Conservation (phyloP, 192 early-diverging fungal species). For the Gonapodya prolifera region DNA sequence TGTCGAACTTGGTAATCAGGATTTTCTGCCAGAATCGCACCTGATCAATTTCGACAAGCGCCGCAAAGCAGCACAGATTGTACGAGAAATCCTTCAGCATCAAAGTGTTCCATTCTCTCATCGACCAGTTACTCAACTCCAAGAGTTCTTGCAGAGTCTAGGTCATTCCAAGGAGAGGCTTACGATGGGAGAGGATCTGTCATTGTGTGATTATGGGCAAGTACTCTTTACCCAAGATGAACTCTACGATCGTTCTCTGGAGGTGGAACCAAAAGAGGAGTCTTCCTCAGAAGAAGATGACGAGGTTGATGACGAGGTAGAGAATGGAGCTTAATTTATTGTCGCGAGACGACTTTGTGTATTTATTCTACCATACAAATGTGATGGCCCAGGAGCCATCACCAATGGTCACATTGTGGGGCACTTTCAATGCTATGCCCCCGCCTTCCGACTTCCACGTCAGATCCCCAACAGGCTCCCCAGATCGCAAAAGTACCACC, state of each 20-base stretch:
- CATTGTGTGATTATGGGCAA: neutral
- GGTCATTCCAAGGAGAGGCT: neutral
- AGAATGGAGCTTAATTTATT: too few species aligned
- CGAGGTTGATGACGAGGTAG: neutral
- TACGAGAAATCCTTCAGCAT: slow-evolving; percentile 30
- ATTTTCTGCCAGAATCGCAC: slow-evolving; percentile 29
- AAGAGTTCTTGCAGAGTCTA: neutral
- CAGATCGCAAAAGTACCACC: too few species aligned
- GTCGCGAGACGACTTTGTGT: too few species aligned
- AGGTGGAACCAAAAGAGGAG: neutral
- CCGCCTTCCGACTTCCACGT: too few species aligned
- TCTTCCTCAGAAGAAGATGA: neutral
- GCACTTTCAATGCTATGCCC: too few species aligned
- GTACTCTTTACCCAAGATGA: neutral
- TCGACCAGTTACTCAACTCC: neutral
- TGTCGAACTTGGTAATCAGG: slow-evolving; percentile 34
- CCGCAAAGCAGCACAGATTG: slow-evolving; percentile 25
- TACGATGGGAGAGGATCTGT: neutral
- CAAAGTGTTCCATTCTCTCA: slow-evolving; percentile 12
- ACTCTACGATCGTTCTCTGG: neutral
- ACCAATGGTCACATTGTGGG: too few species aligned
- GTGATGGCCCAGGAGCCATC: too few species aligned
- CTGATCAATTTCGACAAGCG: slow-evolving; percentile 51
- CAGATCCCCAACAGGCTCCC: too few species aligned
- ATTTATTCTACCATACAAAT: too few species aligned